Percentiles rank a stretch among this genome's conserved stretches.
Evolutionary conservation across 2,329 filamentous ascomycete species (phyloP).

Genomic region (Pseudogymnoascus sp.): DNA sequence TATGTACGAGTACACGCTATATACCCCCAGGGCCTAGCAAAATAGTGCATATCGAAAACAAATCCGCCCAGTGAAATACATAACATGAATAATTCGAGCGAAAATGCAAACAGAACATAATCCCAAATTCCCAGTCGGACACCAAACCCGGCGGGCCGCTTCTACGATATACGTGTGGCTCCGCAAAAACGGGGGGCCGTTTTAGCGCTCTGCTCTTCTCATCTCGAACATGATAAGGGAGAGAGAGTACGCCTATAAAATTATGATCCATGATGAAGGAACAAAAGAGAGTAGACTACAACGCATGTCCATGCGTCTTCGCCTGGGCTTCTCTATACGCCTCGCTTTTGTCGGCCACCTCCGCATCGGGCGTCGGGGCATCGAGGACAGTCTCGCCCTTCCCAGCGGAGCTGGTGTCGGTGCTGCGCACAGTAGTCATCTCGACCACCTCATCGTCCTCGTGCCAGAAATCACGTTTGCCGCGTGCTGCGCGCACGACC

Average conservation of each 20-base stretch:
- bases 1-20: background rate
- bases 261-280: background rate
- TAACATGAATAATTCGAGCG: background rate
- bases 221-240: background rate
- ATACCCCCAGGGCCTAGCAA: background rate
- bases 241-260: background rate
- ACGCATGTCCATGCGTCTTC: background rate
- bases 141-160: slow-evolving; percentile 5
- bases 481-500: slow-evolving; percentile 53
- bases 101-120: background rate
- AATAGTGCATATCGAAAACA: background rate
- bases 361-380: background rate
- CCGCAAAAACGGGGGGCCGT: slow-evolving; percentile 4
- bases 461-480: slow-evolving; percentile 70
- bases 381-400: background rate
- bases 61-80: background rate
- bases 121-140: background rate
- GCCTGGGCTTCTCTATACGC: background rate
- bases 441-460: slow-evolving; percentile 25
- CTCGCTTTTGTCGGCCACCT: background rate
- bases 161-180: slow-evolving; percentile 4
- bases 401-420: background rate
- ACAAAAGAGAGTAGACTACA: background rate
- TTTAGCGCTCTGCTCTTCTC: background rate
- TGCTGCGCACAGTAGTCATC: background rate